Evolutionary conservation across 2,329 filamentous ascomycete species (phyloP), one percentile per base, ranked within the genome.

Genomic region (Cladosporium sp.): DNA sequence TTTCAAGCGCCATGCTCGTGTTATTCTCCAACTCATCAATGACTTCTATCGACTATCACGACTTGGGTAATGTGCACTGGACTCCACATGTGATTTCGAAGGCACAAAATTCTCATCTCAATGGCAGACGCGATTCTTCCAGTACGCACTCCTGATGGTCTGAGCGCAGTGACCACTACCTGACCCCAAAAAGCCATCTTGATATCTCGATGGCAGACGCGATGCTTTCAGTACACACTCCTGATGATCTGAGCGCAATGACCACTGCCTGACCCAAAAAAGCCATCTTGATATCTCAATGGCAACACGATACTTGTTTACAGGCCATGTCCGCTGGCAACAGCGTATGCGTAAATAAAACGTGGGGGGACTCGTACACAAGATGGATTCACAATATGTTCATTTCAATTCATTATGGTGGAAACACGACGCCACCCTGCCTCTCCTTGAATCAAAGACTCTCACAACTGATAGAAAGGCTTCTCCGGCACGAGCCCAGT

Each of bases 401-500:
- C 26, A 52, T 52, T 52, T 52, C 49, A 52, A 26, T 26, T 26
- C 23, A 29, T 52, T 18, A 52, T 52, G 49, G 49, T 29, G 18
- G 16, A 18, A 18, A 52, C 18, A 29, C 18, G 23, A 6, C 16
- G 8, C 49, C 5, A 21, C 28, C 18, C 14, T n/a, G n/a, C 7
- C 53, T 37, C 23, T 26, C 23, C 23, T 26, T 26, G 23, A 26
- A 26, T 26, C 23, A 26, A 26, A 26, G 23, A 26, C 23, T 26
- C 46, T 44, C 68, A 74, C 26, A 68, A 40, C 35, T 73, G 71
- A 53, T 80, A 80, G 57, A 79, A 71, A 10, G 73, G 67, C 61
- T 67, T 69, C 31, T 71, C 65, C 21, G 80, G 78, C 33, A 72
- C 70, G 66, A 76, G 76, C 0, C 81, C 81, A 26, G 78, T 76